phyloP scores from a whole-genome alignment of 1,284 basidiomycete genomes.

The Cutaneotrichosporon dermatis region DNA sequence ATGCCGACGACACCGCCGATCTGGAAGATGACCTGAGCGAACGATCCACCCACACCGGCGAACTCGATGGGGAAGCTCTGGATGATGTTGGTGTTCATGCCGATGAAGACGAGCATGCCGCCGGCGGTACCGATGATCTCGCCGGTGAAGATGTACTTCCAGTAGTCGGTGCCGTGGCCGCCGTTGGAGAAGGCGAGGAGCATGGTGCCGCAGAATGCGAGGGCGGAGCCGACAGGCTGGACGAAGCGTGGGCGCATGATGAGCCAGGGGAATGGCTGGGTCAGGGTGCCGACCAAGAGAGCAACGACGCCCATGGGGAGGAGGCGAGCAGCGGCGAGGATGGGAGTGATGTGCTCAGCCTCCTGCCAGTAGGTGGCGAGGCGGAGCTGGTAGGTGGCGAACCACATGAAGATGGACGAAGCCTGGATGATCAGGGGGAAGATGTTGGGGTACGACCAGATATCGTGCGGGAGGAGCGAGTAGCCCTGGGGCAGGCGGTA shows the following conservation, averaged over 20 bases:
- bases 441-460: slow-evolving; percentile 46
- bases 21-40: slow-evolving; percentile 46
- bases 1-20: slow-evolving; percentile 45
- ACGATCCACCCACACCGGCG: slow-evolving; percentile 39
- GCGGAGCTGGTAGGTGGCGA: slow-evolving; percentile 43
- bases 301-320: slow-evolving; percentile 45
- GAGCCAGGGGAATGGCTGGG: slow-evolving; percentile 35
- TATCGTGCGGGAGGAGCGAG: slow-evolving; percentile 42
- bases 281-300: slow-evolving; percentile 33
- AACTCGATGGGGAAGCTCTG: slow-evolving; percentile 38
- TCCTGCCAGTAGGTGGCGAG: slow-evolving; percentile 46
- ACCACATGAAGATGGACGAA: slow-evolving; percentile 24
- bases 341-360: slow-evolving; percentile 35
- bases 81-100: slow-evolving; percentile 41
- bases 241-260: slow-evolving; percentile 40
- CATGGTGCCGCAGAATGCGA: slow-evolving; percentile 39
- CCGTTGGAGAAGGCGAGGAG: slow-evolving; percentile 41
- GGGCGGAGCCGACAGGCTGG: slow-evolving; percentile 31
- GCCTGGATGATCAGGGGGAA: slow-evolving; percentile 42
- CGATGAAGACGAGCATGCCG: slow-evolving; percentile 44
- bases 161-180: slow-evolving; percentile 41
- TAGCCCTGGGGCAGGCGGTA: slow-evolving; percentile 34
- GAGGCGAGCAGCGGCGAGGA: slow-evolving; percentile 42
- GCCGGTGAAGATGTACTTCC: slow-evolving; percentile 42
- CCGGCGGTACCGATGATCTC: slow-evolving; percentile 41